These are phyloP conservation scores for Begonia peltatifolia DNA, from an alignment of 306 rosid genomes.

Conservation along the genomic window DNA sequence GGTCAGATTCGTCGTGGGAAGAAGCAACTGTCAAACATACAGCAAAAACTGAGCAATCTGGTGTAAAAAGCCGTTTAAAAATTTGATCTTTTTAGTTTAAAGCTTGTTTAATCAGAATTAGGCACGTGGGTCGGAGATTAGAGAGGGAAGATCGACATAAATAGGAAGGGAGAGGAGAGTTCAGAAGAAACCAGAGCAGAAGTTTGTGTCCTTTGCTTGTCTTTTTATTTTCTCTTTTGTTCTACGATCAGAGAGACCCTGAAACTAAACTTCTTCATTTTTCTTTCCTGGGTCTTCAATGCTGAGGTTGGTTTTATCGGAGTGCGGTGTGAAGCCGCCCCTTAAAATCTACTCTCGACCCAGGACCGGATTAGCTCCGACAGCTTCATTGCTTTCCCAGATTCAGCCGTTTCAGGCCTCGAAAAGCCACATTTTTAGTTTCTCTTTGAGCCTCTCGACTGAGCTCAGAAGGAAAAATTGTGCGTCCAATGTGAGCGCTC, in stretches of 20 bases:
- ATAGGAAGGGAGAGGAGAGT: neutral
- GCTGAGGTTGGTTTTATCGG: conserved; percentile 82
- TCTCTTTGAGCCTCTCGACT: conserved; percentile 12
- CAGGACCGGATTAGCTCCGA: conserved; percentile 23
- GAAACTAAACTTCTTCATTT: too few species aligned
- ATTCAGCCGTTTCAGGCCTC: conserved; percentile 11
- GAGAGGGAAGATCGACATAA: neutral
- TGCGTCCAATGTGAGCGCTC: conserved; percentile 62
- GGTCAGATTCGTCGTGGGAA: neutral
- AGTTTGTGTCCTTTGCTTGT: conserved; percentile 3
- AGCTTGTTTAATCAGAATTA: too few species aligned
- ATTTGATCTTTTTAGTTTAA: too few species aligned
- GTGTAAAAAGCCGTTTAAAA: neutral
- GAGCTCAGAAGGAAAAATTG: conserved; percentile 29
- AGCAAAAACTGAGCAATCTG: neutral
- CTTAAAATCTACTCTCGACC: conserved; percentile 33
- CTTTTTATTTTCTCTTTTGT: conserved; percentile 5
- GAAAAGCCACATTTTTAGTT: conserved; percentile 9
- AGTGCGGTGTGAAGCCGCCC: conserved; percentile 70
- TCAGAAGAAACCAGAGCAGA: conserved; percentile 11
- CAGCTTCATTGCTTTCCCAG: conserved; percentile 17
- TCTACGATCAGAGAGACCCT: neutral
- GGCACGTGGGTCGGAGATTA: too few species aligned
- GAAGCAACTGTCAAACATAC: neutral
- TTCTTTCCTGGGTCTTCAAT: conserved; percentile 17